phyloP scores from a whole-genome alignment of 148 eudicot species.

The Silene uniflora region DNA sequence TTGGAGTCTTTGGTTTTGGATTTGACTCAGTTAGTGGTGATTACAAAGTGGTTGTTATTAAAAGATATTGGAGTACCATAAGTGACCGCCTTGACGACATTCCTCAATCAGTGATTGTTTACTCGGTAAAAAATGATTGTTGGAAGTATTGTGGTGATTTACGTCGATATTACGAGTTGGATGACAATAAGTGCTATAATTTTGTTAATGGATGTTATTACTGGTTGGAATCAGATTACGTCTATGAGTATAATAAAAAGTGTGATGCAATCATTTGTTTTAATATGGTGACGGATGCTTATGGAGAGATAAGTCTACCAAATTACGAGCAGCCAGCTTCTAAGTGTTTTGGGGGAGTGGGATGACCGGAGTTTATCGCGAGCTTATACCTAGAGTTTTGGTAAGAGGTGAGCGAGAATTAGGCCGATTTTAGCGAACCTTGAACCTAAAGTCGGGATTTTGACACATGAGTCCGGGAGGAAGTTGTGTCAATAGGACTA shows the following conservation, averaged over 20 bases:
- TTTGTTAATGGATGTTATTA: constrained; percentile 4
- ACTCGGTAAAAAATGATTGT: no score
- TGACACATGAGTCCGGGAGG: no score
- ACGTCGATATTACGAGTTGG: no score
- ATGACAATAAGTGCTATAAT: no score
- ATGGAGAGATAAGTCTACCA: not conserved
- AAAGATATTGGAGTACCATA: not conserved
- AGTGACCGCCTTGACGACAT: no score
- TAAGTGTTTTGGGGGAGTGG: not conserved
- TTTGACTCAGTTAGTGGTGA: constrained; percentile 2
- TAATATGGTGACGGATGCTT: not conserved
- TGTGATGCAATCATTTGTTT: not conserved
- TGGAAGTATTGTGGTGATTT: no score
- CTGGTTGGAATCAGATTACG: not conserved
- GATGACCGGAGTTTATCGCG: no score
- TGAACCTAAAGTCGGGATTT: no score
- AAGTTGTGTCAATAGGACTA: no score
- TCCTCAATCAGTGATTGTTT: not conserved
- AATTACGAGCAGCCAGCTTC: not conserved
- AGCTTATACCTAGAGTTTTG: no score
- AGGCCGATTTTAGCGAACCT: no score
- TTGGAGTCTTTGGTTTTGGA: constrained; percentile 5
- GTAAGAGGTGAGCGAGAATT: no score
- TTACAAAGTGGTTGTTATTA: constrained; percentile 11
- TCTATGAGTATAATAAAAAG: not conserved